Conservation (phyloP, 139 green algal species). For the Edaphochlamys debaryana region DNA sequence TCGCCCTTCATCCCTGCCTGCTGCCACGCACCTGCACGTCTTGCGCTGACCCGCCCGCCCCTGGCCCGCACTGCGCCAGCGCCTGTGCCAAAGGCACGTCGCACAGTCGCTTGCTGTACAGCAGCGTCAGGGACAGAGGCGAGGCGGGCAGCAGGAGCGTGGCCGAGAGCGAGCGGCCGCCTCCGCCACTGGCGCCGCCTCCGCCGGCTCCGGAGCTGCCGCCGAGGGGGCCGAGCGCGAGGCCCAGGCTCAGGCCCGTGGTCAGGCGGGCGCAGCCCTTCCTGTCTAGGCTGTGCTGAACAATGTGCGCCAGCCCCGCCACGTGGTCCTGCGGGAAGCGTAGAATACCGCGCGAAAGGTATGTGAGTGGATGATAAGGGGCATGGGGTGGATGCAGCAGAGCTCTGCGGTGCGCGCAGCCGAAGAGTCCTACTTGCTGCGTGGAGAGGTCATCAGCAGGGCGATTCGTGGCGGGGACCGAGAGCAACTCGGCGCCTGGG, state of each 20-base stretch:
- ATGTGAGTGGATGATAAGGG: neutral
- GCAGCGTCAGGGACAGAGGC: constrained; percentile 45
- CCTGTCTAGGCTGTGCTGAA: constrained; percentile 22
- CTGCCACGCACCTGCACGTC: no score
- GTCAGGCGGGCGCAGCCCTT: neutral
- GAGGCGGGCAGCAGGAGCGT: constrained; percentile 37
- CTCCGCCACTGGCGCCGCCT: neutral
- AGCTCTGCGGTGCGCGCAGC: neutral
- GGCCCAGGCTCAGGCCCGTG: neutral
- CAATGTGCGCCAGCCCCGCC: neutral
- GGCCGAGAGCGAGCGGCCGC: neutral
- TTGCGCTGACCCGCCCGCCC: no score
- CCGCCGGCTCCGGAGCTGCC: neutral
- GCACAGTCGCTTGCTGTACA: constrained; percentile 60
- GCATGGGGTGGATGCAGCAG: neutral
- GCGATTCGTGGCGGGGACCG: no score
- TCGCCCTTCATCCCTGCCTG: no score
- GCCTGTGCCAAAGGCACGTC: constrained; percentile 49
- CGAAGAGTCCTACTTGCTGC: neutral
- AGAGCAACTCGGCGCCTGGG: no score
- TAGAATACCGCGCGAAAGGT: neutral
- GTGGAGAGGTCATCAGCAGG: no score
- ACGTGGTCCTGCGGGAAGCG: neutral
- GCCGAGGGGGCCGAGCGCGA: neutral
- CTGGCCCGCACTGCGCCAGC: constrained; percentile 9